Conservation (phyloP, 768 basidiomycete species). For the Pleurotus giganteus region DNA sequence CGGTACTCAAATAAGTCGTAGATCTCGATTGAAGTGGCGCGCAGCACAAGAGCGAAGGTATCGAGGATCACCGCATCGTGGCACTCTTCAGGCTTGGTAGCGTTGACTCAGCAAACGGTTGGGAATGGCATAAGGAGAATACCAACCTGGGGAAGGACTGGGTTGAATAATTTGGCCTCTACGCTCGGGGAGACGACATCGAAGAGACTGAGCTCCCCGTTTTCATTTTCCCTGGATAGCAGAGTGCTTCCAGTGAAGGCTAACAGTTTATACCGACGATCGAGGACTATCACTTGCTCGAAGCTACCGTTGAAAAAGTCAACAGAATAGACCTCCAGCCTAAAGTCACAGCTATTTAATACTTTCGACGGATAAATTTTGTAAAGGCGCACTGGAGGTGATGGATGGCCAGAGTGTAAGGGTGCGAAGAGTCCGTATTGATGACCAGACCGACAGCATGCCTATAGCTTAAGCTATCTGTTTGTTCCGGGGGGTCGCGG, state of each 20-base stretch:
- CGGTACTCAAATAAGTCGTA: constrained; percentile 33
- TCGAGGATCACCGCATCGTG: constrained; percentile 41
- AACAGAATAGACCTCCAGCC: constrained; percentile 43
- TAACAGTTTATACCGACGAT: constrained; percentile 30
- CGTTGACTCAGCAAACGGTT: background rate
- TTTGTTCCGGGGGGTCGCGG: constrained; percentile 28
- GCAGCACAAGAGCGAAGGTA: constrained; percentile 44
- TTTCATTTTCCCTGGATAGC: constrained; percentile 31
- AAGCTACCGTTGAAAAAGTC: constrained; percentile 36
- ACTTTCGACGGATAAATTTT: background rate
- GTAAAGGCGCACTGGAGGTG: constrained; percentile 32
- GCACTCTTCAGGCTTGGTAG: constrained; percentile 32
- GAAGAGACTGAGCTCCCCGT: constrained; percentile 32
- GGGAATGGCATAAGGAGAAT: background rate
- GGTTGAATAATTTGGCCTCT: constrained; percentile 35
- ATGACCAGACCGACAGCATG: constrained; percentile 43
- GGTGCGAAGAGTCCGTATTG: constrained; percentile 35
- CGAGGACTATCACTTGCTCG: constrained; percentile 25
- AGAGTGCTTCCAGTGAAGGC: constrained; percentile 35
- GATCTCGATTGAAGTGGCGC: constrained; percentile 38
- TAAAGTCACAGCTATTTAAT: constrained; percentile 17
- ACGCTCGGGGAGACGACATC: constrained; percentile 27
- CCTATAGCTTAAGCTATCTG: constrained; percentile 37
- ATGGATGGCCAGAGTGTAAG: constrained; percentile 40
- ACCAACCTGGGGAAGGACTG: constrained; percentile 19